Percentiles rank a stretch among this genome's conserved stretches.
Evolutionary conservation across 2,329 filamentous ascomycete genomes (phyloP).

Genomic region (Penicillium sp.): DNA sequence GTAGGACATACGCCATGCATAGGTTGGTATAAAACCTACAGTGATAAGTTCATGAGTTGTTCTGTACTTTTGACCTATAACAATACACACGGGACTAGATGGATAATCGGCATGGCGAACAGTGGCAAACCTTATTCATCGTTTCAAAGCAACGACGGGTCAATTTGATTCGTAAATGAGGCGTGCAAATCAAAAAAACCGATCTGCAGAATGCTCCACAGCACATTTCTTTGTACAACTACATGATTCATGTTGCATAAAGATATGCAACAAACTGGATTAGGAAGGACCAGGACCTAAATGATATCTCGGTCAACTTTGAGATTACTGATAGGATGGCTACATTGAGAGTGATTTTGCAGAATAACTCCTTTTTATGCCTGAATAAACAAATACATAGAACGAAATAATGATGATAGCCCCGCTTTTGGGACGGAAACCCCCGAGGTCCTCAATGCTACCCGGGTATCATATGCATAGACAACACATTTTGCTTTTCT

Average conservation of each 20-base stretch:
- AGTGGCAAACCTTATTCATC: background rate
- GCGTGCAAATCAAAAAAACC: background rate
- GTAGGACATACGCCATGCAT: background rate
- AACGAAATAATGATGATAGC: background rate
- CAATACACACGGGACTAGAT: too few species aligned
- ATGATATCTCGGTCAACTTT: background rate
- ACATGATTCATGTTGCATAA: background rate
- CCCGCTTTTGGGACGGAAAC: background rate
- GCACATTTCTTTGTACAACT: background rate
- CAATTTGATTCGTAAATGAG: background rate
- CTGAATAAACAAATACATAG: background rate
- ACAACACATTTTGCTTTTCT: conserved; percentile 2
- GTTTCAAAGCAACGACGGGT: too few species aligned
- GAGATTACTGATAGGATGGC: background rate
- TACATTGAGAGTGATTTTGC: background rate
- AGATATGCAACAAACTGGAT: background rate
- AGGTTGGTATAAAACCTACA: too few species aligned
- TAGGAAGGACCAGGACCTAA: background rate
- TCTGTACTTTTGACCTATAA: too few species aligned
- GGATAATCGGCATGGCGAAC: background rate
- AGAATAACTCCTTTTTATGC: background rate
- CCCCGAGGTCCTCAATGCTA: conserved; percentile 17
- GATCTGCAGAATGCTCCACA: background rate
- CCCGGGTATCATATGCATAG: conserved; percentile 14
- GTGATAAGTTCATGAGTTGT: too few species aligned